Percentiles rank a stretch among this genome's conserved stretches.
These are phyloP conservation scores for Cerrena zonata DNA, from an alignment of 1,284 basidiomycete genomes.

Conservation along the genomic window DNA sequence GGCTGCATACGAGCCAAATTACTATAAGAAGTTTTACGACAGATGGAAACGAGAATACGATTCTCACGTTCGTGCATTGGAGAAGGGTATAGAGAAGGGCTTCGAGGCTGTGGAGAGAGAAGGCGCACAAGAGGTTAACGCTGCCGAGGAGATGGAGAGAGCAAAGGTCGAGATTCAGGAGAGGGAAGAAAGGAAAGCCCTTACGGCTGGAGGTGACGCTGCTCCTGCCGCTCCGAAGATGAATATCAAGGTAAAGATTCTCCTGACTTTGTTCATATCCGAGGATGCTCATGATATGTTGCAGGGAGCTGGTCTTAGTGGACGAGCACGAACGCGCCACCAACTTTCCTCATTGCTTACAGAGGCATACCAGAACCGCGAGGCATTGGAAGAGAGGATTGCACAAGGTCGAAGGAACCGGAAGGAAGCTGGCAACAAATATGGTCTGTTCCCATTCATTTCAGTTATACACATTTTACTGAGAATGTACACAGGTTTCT, in stretches of 20 bases:
- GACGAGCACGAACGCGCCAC: constrained; percentile 65
- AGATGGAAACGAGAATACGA: constrained; percentile 71
- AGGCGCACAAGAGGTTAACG: constrained; percentile 58
- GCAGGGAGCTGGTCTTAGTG: constrained; percentile 63
- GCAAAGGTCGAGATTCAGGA: constrained; percentile 66
- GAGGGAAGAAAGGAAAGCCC: constrained; percentile 64
- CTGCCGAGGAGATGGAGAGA: constrained; percentile 65
- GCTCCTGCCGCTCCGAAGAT: constrained; percentile 60
- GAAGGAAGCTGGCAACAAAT: constrained; percentile 83
- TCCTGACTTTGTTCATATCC: constrained; percentile 7
- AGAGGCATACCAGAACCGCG: constrained; percentile 74
- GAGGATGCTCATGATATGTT: neutral
- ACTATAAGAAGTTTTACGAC: constrained; percentile 66
- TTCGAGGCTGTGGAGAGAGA: constrained; percentile 57
- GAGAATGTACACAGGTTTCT: constrained; percentile 6
- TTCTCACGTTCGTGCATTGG: constrained; percentile 60
- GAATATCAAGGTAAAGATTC: constrained; percentile 58
- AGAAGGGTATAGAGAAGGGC: constrained; percentile 60
- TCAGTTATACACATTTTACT: too few relatives aligned
- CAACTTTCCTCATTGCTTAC: constrained; percentile 71
- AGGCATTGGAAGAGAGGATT: constrained; percentile 72
- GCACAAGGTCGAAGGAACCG: constrained; percentile 73
- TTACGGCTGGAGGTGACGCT: constrained; percentile 53
- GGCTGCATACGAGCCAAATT: constrained; percentile 72
- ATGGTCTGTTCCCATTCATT: constrained; percentile 48